Conservation (phyloP, 345 rosid genomes). For the Diplotaxis tenuifolia region DNA sequence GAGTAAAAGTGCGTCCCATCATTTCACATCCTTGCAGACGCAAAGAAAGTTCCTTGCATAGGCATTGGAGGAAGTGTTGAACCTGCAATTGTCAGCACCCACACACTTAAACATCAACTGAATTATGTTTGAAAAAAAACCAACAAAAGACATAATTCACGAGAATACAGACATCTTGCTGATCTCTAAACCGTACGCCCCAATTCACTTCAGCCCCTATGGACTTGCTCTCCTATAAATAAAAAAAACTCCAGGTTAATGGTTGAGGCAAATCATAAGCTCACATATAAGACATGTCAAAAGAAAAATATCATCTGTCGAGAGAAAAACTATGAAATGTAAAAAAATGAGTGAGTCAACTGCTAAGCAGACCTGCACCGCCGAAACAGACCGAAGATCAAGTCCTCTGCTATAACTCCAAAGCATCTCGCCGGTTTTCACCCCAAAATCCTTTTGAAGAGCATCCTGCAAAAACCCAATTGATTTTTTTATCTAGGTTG, state of each 20-base stretch:
- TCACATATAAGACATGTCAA: neutral
- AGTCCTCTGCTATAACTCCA: constrained; percentile 93
- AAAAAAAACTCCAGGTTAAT: constrained; percentile 20
- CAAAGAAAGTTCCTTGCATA: constrained; percentile 87
- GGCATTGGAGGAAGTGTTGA: constrained; percentile 63
- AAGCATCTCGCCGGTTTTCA: constrained; percentile 93
- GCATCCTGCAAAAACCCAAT: constrained; percentile 49
- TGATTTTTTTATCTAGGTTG: neutral
- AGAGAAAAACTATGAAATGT: constrained; percentile 4
- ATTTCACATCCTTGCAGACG: constrained; percentile 83
- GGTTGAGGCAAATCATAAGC: neutral
- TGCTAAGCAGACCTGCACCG: constrained; percentile 59
- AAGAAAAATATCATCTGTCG: constrained; percentile 2
- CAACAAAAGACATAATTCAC: constrained; percentile 21
- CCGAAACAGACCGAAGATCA: constrained; percentile 70
- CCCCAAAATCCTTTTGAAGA: constrained; percentile 83
- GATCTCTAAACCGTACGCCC: constrained; percentile 88
- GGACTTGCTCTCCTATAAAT: constrained; percentile 82
- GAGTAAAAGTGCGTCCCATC: constrained; percentile 82
- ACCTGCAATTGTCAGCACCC: constrained; percentile 48
- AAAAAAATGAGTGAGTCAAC: constrained; percentile 7
- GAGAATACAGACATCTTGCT: constrained; percentile 62
- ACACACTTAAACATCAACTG: constrained; percentile 3
- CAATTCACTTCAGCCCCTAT: constrained; percentile 95
- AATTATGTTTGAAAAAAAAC: neutral